phyloP scores from a whole-genome alignment of 768 basidiomycete genomes.

The Boletus patriciae region DNA sequence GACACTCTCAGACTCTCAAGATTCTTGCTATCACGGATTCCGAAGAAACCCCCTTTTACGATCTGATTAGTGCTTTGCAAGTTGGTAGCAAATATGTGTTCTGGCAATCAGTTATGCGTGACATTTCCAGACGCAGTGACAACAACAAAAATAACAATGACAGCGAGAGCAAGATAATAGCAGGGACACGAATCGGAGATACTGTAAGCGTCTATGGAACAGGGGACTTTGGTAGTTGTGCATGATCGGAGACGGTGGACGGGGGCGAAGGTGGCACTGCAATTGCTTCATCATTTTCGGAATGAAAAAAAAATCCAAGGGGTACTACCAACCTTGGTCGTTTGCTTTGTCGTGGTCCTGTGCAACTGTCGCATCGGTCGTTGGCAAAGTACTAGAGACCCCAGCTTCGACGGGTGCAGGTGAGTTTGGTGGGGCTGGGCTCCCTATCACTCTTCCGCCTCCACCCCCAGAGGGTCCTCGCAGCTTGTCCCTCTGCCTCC shows the following conservation, averaged over 20 bases:
- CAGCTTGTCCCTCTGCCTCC: neutral
- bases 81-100: slow-evolving; percentile 24
- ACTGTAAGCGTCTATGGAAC: neutral
- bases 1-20: slow-evolving; percentile 24
- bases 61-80: slow-evolving; percentile 35
- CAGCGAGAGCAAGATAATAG: slow-evolving; percentile 1
- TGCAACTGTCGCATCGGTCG: neutral
- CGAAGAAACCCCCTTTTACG: slow-evolving; percentile 22
- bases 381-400: neutral
- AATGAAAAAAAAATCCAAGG: neutral
- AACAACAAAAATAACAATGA: too few relatives aligned
- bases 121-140: neutral
- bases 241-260: neutral
- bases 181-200: neutral
- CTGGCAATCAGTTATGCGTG: slow-evolving; percentile 13
- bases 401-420: neutral
- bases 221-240: neutral
- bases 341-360: neutral
- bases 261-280: slow-evolving; percentile 1
- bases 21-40: slow-evolving; percentile 29
- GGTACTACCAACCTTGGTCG: neutral
- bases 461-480: neutral
- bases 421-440: neutral
- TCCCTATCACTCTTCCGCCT: neutral
- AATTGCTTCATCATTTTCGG: neutral